These are phyloP conservation scores for Wickerhamiella lipophila DNA, from an alignment of 805 yeast species.

Conservation along the genomic window DNA sequence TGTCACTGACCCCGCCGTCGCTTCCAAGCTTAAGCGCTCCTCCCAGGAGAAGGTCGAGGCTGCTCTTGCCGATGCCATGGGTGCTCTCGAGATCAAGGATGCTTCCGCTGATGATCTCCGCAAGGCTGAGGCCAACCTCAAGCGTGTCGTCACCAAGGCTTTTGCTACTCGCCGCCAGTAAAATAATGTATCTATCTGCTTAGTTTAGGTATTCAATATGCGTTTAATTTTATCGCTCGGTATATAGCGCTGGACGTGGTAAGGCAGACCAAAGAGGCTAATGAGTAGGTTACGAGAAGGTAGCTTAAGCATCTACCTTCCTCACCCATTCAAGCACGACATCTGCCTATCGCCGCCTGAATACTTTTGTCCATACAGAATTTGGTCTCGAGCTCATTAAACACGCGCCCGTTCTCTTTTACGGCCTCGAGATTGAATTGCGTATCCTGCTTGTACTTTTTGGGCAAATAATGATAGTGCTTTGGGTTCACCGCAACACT, in stretches of 20 bases:
- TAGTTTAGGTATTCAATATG: neutral
- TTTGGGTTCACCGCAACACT: neutral
- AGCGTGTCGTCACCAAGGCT: conserved; percentile 99
- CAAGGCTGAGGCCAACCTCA: conserved; percentile 98
- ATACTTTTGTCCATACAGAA: neutral
- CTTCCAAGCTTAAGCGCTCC: conserved; percentile 43
- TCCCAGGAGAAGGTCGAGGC: conserved; percentile 25
- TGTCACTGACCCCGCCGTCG: conserved; percentile 58
- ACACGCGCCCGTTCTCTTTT: neutral
- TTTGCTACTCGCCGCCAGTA: conserved; percentile 71
- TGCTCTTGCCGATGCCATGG: conserved; percentile 25
- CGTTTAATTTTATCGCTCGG: neutral
- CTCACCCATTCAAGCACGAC: too few species aligned
- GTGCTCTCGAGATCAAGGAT: conserved; percentile 88
- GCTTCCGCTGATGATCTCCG: conserved; percentile 93
- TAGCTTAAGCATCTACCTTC: too few species aligned
- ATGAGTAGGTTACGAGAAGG: too few species aligned
- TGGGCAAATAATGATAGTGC: neutral
- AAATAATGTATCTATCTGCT: conserved; percentile 4
- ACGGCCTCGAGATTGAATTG: neutral
- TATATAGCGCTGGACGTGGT: too few species aligned
- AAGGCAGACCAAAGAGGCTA: too few species aligned
- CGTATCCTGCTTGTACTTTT: neutral
- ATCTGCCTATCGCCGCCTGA: neutral
- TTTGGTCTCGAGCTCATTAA: neutral